A percentile compares a stretch with the other conserved stretches of the same genome.
phyloP scores from a whole-genome alignment of 2,329 filamentous ascomycete species.

The Sporothrix luriei region DNA sequence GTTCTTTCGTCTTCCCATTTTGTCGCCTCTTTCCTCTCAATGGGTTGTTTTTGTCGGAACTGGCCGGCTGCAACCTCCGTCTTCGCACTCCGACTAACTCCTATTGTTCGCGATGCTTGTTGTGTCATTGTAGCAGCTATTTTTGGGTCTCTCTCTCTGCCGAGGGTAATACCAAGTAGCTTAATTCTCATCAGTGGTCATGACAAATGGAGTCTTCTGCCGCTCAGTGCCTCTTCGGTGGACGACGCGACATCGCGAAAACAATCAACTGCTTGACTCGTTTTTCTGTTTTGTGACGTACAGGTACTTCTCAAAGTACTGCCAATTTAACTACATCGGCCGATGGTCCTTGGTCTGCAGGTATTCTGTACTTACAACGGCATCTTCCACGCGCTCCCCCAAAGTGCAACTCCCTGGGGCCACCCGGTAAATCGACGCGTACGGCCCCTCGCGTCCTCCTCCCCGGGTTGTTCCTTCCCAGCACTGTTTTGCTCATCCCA shows the following conservation, averaged over 20 bases:
- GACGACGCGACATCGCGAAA: neutral
- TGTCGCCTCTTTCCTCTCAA: conserved; percentile 20
- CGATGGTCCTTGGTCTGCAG: neutral
- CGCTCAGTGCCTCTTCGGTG: conserved; percentile 8
- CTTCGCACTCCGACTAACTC: neutral
- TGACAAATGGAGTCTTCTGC: neutral
- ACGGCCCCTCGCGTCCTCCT: no score
- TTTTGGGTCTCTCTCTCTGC: neutral
- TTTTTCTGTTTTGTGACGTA: no score
- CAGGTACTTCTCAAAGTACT: neutral
- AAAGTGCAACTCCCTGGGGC: neutral
- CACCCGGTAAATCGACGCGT: no score
- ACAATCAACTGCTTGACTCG: neutral
- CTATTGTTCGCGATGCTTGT: conserved; percentile 16
- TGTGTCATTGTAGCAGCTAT: neutral
- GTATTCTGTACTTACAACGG: neutral
- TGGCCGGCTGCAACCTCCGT: conserved; percentile 27
- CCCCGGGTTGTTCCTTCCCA: neutral
- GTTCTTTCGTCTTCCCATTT: conserved; percentile 30
- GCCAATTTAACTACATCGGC: neutral
- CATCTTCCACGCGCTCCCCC: neutral
- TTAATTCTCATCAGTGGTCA: neutral
- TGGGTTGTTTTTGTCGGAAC: conserved; percentile 31
- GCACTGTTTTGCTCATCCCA: neutral
- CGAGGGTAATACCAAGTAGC: neutral